Percentiles rank a stretch among this genome's conserved stretches.
phyloP scores from a whole-genome alignment of 2,329 filamentous ascomycete genomes.

The Capronia coronata region DNA sequence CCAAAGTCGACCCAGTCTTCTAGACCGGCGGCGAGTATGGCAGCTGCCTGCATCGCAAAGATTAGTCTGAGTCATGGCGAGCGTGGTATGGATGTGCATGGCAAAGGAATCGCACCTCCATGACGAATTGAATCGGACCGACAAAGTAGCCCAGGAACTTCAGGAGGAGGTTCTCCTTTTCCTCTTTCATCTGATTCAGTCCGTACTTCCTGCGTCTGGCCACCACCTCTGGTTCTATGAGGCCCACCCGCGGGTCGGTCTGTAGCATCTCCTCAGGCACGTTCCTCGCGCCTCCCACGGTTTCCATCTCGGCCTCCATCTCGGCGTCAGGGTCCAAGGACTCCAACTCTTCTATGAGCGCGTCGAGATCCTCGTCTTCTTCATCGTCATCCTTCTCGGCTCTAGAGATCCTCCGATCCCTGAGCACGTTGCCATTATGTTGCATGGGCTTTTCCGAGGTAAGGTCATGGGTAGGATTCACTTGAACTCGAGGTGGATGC shows the following conservation, averaged over 20 bases:
- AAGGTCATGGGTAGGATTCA: slow-evolving; percentile 9
- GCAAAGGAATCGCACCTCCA: slow-evolving; percentile 59
- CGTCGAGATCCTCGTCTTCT: slow-evolving; percentile 76
- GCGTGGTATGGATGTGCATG: slow-evolving; percentile 1
- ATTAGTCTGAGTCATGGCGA: slow-evolving; percentile 17
- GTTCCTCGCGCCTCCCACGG: slow-evolving; percentile 49
- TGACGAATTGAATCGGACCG: slow-evolving; percentile 87
- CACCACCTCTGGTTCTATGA: slow-evolving; percentile 64
- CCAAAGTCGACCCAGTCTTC: slow-evolving; percentile 89
- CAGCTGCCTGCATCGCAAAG: slow-evolving; percentile 52
- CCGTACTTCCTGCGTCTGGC: slow-evolving; percentile 64
- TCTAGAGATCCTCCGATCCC: slow-evolving; percentile 8
- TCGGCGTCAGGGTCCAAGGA: slow-evolving; percentile 64
- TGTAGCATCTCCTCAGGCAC: slow-evolving; percentile 70
- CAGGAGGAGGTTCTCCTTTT: slow-evolving; percentile 75
- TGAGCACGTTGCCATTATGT: slow-evolving; percentile 14
- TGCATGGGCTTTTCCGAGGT: slow-evolving; percentile 7
- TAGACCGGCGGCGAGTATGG: slow-evolving; percentile 74
- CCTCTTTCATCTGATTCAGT: slow-evolving; percentile 84
- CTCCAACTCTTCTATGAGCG: slow-evolving; percentile 80
- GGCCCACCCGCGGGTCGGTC: slow-evolving; percentile 66
- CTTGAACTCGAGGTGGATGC: slow-evolving; percentile 6
- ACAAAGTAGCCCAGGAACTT: slow-evolving; percentile 80
- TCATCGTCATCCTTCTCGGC: slow-evolving; percentile 49
- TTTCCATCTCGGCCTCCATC: slow-evolving; percentile 54